These are phyloP conservation scores for Bipolaris sorokiniana DNA, from an alignment of 2,329 filamentous ascomycete genomes.

Conservation along the genomic window DNA sequence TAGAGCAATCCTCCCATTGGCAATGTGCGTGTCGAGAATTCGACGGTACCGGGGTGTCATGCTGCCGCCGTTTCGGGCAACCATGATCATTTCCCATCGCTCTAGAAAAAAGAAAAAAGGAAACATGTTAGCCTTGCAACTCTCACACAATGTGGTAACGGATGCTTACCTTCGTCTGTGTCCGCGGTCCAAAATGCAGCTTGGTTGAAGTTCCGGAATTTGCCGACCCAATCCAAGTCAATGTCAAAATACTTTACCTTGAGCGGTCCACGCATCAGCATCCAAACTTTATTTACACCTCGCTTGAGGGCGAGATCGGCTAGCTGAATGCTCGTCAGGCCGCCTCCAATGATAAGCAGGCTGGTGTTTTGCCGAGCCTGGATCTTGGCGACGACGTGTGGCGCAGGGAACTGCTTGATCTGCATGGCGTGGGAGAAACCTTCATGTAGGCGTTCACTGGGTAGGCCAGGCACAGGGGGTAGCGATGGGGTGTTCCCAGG, in stretches of 20 bases:
- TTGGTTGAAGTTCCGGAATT: slow-evolving; percentile 79
- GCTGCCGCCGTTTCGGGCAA: slow-evolving; percentile 76
- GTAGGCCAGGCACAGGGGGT: slow-evolving; percentile 56
- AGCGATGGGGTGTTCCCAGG: slow-evolving; percentile 61
- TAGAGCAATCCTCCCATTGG: slow-evolving; percentile 60
- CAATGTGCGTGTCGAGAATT: slow-evolving; percentile 66
- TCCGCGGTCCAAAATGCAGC: slow-evolving; percentile 79
- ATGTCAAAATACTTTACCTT: slow-evolving; percentile 80
- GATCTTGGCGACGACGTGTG: slow-evolving; percentile 61
- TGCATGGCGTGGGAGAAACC: slow-evolving; percentile 70
- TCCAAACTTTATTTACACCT: slow-evolving; percentile 71
- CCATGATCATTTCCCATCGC: slow-evolving; percentile 68
- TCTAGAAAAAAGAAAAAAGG: slow-evolving; percentile 49
- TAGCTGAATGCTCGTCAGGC: slow-evolving; percentile 77
- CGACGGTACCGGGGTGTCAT: slow-evolving; percentile 73
- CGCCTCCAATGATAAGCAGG: slow-evolving; percentile 75
- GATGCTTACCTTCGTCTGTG: slow-evolving; percentile 61
- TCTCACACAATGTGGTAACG: neutral
- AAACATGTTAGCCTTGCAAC: neutral
- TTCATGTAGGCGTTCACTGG: slow-evolving; percentile 46
- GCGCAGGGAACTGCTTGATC: slow-evolving; percentile 64
- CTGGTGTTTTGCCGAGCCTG: slow-evolving; percentile 57
- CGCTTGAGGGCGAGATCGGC: slow-evolving; percentile 68
- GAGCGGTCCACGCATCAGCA: slow-evolving; percentile 67
- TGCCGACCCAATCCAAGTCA: slow-evolving; percentile 78